Percentiles rank a stretch among this genome's conserved stretches.
Evolutionary conservation across 2,329 filamentous ascomycete species (phyloP).

Genomic region (Thelonectria blattea): DNA sequence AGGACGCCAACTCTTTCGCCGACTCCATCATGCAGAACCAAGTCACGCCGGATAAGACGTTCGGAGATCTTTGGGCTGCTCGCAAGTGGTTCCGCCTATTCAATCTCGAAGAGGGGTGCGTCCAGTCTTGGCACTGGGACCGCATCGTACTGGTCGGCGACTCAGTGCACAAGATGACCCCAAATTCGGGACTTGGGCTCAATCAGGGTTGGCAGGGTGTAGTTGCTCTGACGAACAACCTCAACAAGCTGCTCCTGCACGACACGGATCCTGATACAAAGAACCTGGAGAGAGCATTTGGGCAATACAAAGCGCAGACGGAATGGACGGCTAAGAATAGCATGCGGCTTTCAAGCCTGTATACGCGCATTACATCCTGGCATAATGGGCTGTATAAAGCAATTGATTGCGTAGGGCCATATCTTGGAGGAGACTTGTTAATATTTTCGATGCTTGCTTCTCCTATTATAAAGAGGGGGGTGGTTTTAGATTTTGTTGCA

Average conservation of each 20-base stretch:
- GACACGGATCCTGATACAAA: slow-evolving; percentile 4
- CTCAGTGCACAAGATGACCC: slow-evolving; percentile 30
- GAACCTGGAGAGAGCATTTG: background rate
- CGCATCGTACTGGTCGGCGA: slow-evolving; percentile 28
- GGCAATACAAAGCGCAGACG: slow-evolving; percentile 16
- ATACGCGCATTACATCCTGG: slow-evolving; percentile 24
- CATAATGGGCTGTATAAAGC: slow-evolving; percentile 22
- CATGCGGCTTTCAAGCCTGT: slow-evolving; percentile 13
- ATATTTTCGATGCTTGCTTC: slow-evolving; percentile 26
- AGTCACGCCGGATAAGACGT: background rate
- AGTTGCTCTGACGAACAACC: slow-evolving; percentile 18
- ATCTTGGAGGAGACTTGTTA: slow-evolving; percentile 23
- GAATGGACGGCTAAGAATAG: slow-evolving; percentile 17
- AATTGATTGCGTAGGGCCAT: slow-evolving; percentile 23
- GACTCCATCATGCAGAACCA: background rate
- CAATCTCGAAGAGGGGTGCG: slow-evolving; percentile 24
- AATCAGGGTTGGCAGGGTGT: slow-evolving; percentile 25
- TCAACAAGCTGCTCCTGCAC: slow-evolving; percentile 7
- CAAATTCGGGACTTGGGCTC: slow-evolving; percentile 27
- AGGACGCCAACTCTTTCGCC: slow-evolving; percentile 8
- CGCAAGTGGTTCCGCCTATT: slow-evolving; percentile 1
- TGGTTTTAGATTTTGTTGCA: slow-evolving; percentile 24
- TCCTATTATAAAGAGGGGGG: slow-evolving; percentile 20
- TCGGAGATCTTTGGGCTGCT: background rate
- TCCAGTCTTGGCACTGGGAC: slow-evolving; percentile 25